phyloP scores from a whole-genome alignment of 495 filamentous ascomycete genomes.

The Amorphotheca resinae region DNA sequence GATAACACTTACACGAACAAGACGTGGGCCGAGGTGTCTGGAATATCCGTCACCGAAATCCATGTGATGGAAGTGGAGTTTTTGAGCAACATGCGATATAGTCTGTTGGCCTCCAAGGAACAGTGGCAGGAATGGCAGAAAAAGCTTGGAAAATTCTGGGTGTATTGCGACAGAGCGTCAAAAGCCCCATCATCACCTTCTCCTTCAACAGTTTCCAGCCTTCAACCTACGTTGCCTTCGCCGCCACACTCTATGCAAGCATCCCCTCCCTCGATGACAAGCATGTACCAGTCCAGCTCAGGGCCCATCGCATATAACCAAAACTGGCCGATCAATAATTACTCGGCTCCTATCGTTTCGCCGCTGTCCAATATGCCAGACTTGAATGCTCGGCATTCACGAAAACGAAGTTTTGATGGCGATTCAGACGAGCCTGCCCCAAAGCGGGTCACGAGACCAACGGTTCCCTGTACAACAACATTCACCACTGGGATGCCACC shows the following conservation, averaged over 20 bases:
- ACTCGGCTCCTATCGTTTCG: constrained; percentile 27
- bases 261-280: constrained; percentile 21
- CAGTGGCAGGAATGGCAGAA: constrained; percentile 82
- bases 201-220: constrained; percentile 30
- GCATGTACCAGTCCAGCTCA: constrained; percentile 14
- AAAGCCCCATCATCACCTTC: constrained; percentile 24
- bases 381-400: constrained; percentile 28
- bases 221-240: constrained; percentile 23
- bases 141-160: constrained; percentile 63
- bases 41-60: constrained; percentile 87
- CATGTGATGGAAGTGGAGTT: constrained; percentile 99
- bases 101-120: constrained; percentile 66
- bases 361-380: constrained; percentile 40
- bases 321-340: constrained; percentile 7
- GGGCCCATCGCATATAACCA: constrained; percentile 23
- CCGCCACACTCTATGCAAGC: constrained; percentile 22
- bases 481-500: constrained; percentile 13
- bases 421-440: constrained; percentile 46
- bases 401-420: constrained; percentile 65
- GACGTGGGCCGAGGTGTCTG: constrained; percentile 97
- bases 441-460: constrained; percentile 44
- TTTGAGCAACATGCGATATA: constrained; percentile 95
- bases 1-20: constrained; percentile 99
- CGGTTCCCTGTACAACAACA: constrained; percentile 1
- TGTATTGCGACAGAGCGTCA: constrained; percentile 61